Percentiles rank a stretch among this genome's conserved stretches.
These are phyloP conservation scores for Calonectria leucothoes DNA, from an alignment of 2,329 filamentous ascomycete genomes.

Conservation along the genomic window DNA sequence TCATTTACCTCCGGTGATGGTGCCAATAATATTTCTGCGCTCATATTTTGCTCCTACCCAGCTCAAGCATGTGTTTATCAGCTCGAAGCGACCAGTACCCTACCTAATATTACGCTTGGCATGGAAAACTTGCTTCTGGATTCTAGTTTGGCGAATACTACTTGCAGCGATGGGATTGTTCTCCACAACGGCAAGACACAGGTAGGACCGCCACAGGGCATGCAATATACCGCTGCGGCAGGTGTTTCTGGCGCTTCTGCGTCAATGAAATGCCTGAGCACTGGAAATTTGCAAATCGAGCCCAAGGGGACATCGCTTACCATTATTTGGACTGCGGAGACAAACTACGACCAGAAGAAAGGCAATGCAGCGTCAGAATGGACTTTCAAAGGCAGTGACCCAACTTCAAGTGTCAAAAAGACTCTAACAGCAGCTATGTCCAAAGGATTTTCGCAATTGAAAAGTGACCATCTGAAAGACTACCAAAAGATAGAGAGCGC, in stretches of 20 bases:
- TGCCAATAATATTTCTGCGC: background rate
- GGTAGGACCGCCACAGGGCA: background rate
- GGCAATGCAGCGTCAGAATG: background rate
- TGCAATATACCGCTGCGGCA: background rate
- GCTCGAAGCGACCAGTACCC: background rate
- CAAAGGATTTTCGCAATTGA: background rate
- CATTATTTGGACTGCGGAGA: background rate
- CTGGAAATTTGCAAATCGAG: background rate
- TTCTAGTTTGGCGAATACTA: background rate
- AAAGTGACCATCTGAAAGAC: background rate
- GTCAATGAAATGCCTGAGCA: background rate
- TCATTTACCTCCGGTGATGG: background rate
- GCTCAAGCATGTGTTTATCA: background rate
- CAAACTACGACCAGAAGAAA: background rate
- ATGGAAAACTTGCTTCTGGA: background rate
- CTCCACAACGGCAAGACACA: background rate
- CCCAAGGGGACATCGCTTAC: background rate
- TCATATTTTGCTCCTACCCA: background rate
- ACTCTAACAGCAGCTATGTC: background rate
- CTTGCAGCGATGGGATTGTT: background rate
- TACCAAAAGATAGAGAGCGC: background rate
- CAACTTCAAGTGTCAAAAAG: background rate
- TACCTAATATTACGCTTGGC: background rate
- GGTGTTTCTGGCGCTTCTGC: background rate
- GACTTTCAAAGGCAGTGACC: background rate